Conservation (phyloP, 1,284 basidiomycete species). For the Irpex lacteus region DNA sequence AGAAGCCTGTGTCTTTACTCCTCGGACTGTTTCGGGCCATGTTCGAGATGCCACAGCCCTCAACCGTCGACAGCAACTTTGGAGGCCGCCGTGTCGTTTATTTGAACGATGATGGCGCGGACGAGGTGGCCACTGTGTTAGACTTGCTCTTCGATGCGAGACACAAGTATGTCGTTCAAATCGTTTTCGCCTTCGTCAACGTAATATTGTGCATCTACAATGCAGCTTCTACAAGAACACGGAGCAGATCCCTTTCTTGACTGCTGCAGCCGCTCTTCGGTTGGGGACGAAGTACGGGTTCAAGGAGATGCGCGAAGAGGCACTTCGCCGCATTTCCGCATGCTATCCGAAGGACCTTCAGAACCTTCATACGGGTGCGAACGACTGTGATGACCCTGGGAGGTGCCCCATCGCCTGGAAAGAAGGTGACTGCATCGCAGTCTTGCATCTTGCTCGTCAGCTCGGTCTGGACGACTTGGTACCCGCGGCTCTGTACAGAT, state of each 20-base stretch:
- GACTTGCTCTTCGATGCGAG: neutral
- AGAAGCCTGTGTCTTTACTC: no score
- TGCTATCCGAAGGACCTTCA: neutral
- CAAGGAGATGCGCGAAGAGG: constrained; percentile 1
- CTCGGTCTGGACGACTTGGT: neutral
- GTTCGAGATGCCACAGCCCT: constrained; percentile 13
- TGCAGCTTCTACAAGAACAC: neutral
- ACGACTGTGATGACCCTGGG: neutral
- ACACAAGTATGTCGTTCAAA: neutral
- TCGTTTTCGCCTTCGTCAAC: no score
- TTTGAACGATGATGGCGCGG: constrained; percentile 9
- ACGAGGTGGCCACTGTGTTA: constrained; percentile 14
- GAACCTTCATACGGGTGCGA: neutral
- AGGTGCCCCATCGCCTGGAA: neutral
- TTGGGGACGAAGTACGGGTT: constrained; percentile 7
- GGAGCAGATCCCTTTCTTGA: neutral
- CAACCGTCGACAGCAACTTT: neutral
- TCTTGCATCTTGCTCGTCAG: constrained; percentile 4
- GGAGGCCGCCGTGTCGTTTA: constrained; percentile 10
- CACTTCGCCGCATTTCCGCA: neutral
- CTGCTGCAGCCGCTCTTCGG: constrained; percentile 4
- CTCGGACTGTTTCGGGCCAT: neutral
- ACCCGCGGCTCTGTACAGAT: constrained; percentile 5
- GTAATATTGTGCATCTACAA: neutral
- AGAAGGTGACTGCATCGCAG: neutral